phyloP scores from a whole-genome alignment of 2,329 filamentous ascomycete genomes.

The Microcyclospora tardicrescens region DNA sequence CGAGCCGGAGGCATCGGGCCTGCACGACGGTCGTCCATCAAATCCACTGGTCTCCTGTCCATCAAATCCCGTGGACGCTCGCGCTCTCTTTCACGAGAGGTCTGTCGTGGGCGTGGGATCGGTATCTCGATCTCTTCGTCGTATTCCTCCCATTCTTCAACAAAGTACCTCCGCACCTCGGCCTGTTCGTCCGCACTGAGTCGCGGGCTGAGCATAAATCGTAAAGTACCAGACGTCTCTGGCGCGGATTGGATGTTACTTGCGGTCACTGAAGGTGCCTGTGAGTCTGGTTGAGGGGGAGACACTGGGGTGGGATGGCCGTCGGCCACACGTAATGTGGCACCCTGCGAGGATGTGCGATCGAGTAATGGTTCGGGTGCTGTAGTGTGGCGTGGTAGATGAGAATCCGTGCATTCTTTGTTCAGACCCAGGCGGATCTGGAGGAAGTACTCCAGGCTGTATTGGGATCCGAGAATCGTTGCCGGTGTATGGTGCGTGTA shows the following conservation, averaged over 20 bases:
- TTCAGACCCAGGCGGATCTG: slow-evolving; percentile 79
- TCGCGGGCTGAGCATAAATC: slow-evolving; percentile 77
- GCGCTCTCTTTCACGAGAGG: slow-evolving; percentile 1
- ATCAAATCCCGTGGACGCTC: not conserved
- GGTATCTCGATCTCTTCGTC: slow-evolving; percentile 59
- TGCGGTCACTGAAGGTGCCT: slow-evolving; percentile 6
- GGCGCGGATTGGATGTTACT: slow-evolving; percentile 3
- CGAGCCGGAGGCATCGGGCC: not conserved
- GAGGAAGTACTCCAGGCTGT: slow-evolving; percentile 68
- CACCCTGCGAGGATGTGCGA: slow-evolving; percentile 14
- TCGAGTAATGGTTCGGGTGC: slow-evolving; percentile 18
- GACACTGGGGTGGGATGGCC: slow-evolving; percentile 24
- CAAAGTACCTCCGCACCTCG: slow-evolving; percentile 55
- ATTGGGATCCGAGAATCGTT: slow-evolving; percentile 60
- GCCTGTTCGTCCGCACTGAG: slow-evolving; percentile 59
- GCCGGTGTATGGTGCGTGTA: slow-evolving; percentile 71
- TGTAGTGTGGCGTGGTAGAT: slow-evolving; percentile 47
- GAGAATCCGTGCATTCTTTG: slow-evolving; percentile 55
- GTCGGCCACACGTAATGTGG: slow-evolving; percentile 17
- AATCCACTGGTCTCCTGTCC: too few species aligned
- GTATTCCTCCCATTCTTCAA: slow-evolving; percentile 62
- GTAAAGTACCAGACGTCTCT: slow-evolving; percentile 50
- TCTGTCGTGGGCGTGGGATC: slow-evolving; percentile 9
- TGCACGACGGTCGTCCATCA: too few species aligned
- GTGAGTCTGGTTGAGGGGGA: slow-evolving; percentile 14